phyloP scores from a whole-genome alignment of 768 basidiomycete genomes.

The Mycena metata region DNA sequence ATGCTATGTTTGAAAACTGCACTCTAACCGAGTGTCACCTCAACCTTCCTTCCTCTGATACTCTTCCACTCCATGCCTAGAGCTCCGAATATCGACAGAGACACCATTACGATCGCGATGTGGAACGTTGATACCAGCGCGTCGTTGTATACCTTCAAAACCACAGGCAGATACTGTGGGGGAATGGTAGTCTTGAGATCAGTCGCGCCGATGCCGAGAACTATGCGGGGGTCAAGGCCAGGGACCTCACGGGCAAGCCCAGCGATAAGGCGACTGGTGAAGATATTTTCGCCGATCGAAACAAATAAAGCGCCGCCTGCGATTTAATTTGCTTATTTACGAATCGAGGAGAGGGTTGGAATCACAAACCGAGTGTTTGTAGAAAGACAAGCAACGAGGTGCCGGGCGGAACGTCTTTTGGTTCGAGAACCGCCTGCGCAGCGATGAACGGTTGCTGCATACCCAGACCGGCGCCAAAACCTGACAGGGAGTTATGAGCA shows the following conservation, averaged over 20 bases:
- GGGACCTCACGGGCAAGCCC: constrained; percentile 20
- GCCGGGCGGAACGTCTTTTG: constrained; percentile 31
- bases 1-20: background rate
- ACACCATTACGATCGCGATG: constrained; percentile 21
- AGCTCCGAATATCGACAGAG: constrained; percentile 15
- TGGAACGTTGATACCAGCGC: constrained; percentile 26
- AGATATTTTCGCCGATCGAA: constrained; percentile 39
- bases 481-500: constrained; percentile 20
- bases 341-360: background rate
- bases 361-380: constrained; percentile 29
- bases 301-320: constrained; percentile 40
- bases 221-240: constrained; percentile 19
- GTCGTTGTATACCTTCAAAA: constrained; percentile 30
- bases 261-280: constrained; percentile 21
- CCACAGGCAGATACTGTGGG: constrained; percentile 6
- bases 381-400: constrained; percentile 40
- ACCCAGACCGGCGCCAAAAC: constrained; percentile 48
- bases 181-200: constrained; percentile 7
- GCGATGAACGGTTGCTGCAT: constrained; percentile 40
- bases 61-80: constrained; percentile 29
- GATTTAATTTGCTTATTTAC: background rate
- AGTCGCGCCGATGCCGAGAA: constrained; percentile 28
- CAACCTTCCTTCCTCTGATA: constrained; percentile 23
- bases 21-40: constrained; percentile 11
- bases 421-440: constrained; percentile 36